phyloP scores from a whole-genome alignment of 306 rosid species.

The Styphnolobium japonicum region DNA sequence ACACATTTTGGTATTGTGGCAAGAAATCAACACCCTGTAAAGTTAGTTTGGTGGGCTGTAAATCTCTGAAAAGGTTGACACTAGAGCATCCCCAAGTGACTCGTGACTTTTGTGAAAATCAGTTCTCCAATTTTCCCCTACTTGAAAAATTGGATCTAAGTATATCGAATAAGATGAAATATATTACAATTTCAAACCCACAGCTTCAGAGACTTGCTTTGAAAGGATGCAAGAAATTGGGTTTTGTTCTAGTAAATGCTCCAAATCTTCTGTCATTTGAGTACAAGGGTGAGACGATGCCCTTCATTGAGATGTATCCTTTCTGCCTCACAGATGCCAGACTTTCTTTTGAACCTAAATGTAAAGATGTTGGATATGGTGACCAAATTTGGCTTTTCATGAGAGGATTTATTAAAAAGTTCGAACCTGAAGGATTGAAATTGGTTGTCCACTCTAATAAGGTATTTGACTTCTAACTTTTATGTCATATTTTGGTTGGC shows the following conservation, averaged over 20 bases:
- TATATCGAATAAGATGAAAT: not conserved
- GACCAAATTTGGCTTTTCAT: not conserved
- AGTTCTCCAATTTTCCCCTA: conserved; percentile 21
- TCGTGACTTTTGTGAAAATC: conserved; percentile 30
- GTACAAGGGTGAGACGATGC: conserved; percentile 41
- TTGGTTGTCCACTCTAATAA: conserved; percentile 40
- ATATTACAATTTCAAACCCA: conserved; percentile 16
- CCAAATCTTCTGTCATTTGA: conserved; percentile 45
- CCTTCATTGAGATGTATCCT: not conserved
- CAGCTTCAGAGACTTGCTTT: conserved; percentile 29
- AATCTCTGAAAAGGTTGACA: conserved; percentile 50
- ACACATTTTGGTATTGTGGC: conserved; percentile 58
- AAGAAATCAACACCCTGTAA: conserved; percentile 33
- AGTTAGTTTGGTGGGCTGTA: conserved; percentile 40
- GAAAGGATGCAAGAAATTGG: conserved; percentile 37
- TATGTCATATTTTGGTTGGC: not conserved
- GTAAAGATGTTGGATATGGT: not conserved
- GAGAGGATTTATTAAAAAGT: conserved; percentile 20
- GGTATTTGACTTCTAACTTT: conserved; percentile 25
- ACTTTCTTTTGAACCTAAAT: conserved; percentile 26
- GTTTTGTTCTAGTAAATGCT: not conserved
- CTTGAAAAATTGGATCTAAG: conserved; percentile 44
- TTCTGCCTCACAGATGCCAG: conserved; percentile 29
- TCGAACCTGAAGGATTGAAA: conserved; percentile 23
- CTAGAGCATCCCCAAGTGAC: conserved; percentile 45